Evolutionary conservation across 2,329 filamentous ascomycete genomes (phyloP).

Genomic region (Tolypocladium sp.): DNA sequence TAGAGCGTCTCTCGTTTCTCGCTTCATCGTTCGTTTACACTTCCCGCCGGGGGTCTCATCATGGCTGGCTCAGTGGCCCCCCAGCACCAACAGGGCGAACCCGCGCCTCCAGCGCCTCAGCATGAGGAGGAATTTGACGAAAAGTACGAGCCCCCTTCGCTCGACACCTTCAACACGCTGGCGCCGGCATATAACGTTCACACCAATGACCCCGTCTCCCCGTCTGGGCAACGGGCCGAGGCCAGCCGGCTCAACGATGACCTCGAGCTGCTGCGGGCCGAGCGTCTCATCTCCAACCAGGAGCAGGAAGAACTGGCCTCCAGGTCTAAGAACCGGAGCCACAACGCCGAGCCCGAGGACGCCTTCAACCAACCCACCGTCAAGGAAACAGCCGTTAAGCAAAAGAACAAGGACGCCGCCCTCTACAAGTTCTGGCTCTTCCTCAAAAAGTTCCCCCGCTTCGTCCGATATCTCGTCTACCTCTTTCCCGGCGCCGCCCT

Average conservation of each 20-base stretch:
- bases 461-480: constrained; percentile 39
- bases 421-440: constrained; percentile 32
- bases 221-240: constrained; percentile 20
- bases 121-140: constrained; percentile 11
- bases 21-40: neutral
- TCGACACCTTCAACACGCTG: constrained; percentile 20
- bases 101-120: neutral
- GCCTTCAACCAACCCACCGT: constrained; percentile 30
- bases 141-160: constrained; percentile 14
- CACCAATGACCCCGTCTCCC: constrained; percentile 11
- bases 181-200: constrained; percentile 12
- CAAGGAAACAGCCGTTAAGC: constrained; percentile 18
- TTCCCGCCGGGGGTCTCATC: neutral
- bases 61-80: neutral
- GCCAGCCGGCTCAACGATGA: constrained; percentile 35
- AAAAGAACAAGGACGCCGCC: constrained; percentile 21
- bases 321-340: constrained; percentile 19
- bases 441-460: constrained; percentile 39
- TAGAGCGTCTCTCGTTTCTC: neutral
- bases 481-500: constrained; percentile 34
- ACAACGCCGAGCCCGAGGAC: constrained; percentile 30
- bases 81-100: neutral
- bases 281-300: constrained; percentile 34
- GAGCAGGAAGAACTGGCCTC: constrained; percentile 21
- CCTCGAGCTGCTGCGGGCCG: constrained; percentile 38